These are phyloP conservation scores for Phoma sp. DNA, from an alignment of 2,329 filamentous ascomycete species.

Conservation along the genomic window DNA sequence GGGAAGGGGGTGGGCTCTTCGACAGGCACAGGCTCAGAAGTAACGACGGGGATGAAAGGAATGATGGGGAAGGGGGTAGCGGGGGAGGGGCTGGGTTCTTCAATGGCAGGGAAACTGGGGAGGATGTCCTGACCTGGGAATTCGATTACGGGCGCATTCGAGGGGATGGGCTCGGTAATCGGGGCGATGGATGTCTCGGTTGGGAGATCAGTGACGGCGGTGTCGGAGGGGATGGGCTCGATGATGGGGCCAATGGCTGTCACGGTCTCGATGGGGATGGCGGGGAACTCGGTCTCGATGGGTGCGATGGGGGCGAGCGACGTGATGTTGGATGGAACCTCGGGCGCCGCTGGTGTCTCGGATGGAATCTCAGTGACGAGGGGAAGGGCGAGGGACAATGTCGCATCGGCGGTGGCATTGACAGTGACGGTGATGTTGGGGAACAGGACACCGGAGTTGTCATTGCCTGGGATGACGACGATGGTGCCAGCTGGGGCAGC, in stretches of 20 bases:
- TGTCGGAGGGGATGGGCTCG: too few species aligned
- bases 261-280: slow-evolving; percentile 3
- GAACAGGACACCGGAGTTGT: background rate
- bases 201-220: too few species aligned
- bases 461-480: slow-evolving; percentile 5
- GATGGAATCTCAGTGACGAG: background rate
- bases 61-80: background rate
- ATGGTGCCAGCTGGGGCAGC: slow-evolving; percentile 7
- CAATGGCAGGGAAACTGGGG: background rate
- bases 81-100: background rate
- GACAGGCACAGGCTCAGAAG: background rate
- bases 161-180: slow-evolving; percentile 4
- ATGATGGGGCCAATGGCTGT: slow-evolving; percentile 1
- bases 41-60: background rate
- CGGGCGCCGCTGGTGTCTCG: background rate
- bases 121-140: slow-evolving; percentile 20
- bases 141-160: slow-evolving; percentile 4
- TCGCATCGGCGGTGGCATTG: slow-evolving; percentile 9
- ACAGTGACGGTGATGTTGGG: slow-evolving; percentile 14
- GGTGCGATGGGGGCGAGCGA: background rate
- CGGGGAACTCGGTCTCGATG: background rate
- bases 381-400: slow-evolving; percentile 3
- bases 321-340: slow-evolving; percentile 1
- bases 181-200: too few species aligned
- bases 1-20: background rate